Percentiles rank a stretch among this genome's conserved stretches.
phyloP scores from a whole-genome alignment of 768 basidiomycete genomes.

The Auriscalpium orientale region DNA sequence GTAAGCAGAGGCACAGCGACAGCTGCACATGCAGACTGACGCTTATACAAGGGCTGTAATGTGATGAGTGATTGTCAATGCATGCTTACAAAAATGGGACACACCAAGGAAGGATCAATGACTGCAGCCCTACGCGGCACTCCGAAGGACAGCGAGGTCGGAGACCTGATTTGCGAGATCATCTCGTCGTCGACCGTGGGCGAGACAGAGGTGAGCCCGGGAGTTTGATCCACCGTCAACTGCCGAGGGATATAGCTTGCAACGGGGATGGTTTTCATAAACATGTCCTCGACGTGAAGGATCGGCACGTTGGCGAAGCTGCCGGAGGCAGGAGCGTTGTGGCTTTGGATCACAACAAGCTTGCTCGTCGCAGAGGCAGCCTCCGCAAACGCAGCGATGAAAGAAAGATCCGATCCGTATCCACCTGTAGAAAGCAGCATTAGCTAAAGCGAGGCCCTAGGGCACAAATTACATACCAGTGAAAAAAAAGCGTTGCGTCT shows the following conservation, averaged over 20 bases:
- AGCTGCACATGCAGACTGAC: not conserved
- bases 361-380: conserved; percentile 59
- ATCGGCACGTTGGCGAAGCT: conserved; percentile 38
- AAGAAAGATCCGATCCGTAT: conserved; percentile 41
- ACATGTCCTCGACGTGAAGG: conserved; percentile 50
- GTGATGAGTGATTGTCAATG: too few species aligned
- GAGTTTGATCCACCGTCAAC: not conserved
- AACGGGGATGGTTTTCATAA: conserved; percentile 29
- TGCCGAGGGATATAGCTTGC: not conserved
- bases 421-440: conserved; percentile 40
- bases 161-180: not conserved
- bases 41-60: conserved; percentile 9
- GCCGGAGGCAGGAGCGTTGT: conserved; percentile 34
- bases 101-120: conserved; percentile 29
- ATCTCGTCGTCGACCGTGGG: not conserved
- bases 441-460: too few species aligned
- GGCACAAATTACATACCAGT: conserved; percentile 1
- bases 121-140: not conserved
- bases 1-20: conserved; percentile 4
- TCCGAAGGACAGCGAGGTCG: not conserved
- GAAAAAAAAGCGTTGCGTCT: conserved; percentile 8
- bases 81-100: too few species aligned
- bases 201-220: not conserved
- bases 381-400: conserved; percentile 50
- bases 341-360: conserved; percentile 52